A percentile compares a stretch with the other conserved stretches of the same genome.
phyloP scores from a whole-genome alignment of 2,329 filamentous ascomycete species.

The Cytospora piceae region DNA sequence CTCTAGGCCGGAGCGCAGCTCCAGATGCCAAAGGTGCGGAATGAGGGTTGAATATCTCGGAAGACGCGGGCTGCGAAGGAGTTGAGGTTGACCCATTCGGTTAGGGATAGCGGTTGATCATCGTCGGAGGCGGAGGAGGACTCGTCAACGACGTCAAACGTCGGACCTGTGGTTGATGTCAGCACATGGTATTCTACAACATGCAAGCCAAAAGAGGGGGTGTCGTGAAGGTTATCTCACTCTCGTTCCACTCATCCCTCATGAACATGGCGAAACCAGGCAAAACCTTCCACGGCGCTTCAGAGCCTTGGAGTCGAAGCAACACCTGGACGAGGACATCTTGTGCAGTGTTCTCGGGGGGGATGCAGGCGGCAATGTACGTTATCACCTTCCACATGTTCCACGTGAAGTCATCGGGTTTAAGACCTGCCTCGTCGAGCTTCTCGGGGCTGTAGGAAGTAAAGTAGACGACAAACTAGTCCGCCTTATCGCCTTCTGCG shows the following conservation, averaged over 20 bases:
- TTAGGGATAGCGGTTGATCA: background rate
- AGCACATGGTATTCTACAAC: background rate
- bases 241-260: conserved; percentile 1
- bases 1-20: conserved; percentile 7
- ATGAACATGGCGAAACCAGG: background rate
- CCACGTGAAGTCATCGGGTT: background rate
- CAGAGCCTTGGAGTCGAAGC: conserved; percentile 4
- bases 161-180: background rate
- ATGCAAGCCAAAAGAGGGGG: background rate
- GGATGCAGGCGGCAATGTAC: conserved; percentile 1
- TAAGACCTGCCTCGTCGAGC: background rate
- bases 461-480: conserved; percentile 4
- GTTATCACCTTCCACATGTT: background rate
- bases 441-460: conserved; percentile 12
- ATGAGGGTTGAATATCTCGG: background rate
- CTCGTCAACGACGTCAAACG: background rate
- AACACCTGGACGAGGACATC: conserved; percentile 3
- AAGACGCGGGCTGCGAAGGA: conserved; percentile 2
- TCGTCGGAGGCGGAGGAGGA: background rate
- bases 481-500: background rate
- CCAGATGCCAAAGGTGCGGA: conserved; percentile 6
- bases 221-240: conserved; percentile 6
- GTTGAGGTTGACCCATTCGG: conserved; percentile 4
- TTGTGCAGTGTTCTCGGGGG: background rate
- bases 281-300: conserved; percentile 3